phyloP scores from a whole-genome alignment of 2,329 filamentous ascomycete genomes.

The Cladosporium sp. region DNA sequence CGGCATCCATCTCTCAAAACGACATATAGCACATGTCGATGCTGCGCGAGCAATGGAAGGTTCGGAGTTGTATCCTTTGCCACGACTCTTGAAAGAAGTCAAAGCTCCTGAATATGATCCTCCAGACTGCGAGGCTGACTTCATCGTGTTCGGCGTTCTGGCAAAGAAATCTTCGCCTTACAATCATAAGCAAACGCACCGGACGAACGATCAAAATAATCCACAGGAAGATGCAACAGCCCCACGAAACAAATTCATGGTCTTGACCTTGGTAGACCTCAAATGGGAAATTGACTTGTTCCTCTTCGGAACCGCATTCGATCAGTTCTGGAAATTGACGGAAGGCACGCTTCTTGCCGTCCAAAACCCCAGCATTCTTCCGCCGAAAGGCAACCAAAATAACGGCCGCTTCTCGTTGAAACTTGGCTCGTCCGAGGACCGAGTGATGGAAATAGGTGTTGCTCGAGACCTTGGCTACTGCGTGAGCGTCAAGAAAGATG shows the following conservation, averaged over 20 bases:
- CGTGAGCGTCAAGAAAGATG: constrained; percentile 78
- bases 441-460: constrained; percentile 80
- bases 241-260: constrained; percentile 79
- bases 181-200: constrained; percentile 48
- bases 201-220: constrained; percentile 45
- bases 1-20: constrained; percentile 73
- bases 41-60: constrained; percentile 72
- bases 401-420: constrained; percentile 83
- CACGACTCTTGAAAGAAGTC: constrained; percentile 74
- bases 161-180: constrained; percentile 83
- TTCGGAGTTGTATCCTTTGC: constrained; percentile 73
- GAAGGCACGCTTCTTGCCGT: constrained; percentile 89
- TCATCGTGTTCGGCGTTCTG: constrained; percentile 83
- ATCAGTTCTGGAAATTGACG: constrained; percentile 88
- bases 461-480: constrained; percentile 86
- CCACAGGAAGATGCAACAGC: constrained; percentile 46
- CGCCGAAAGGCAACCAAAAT: constrained; percentile 70
- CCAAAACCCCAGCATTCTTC: constrained; percentile 86
- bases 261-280: constrained; percentile 79
- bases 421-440: constrained; percentile 81
- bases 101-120: constrained; percentile 79
- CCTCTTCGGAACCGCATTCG: constrained; percentile 85
- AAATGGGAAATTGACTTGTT: constrained; percentile 89
- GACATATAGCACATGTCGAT: constrained; percentile 76
- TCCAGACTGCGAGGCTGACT: constrained; percentile 78